Base-by-base conservation (phyloP, 108 stramenopile genomes). In the Aureococcus anophagefferens region DNA sequence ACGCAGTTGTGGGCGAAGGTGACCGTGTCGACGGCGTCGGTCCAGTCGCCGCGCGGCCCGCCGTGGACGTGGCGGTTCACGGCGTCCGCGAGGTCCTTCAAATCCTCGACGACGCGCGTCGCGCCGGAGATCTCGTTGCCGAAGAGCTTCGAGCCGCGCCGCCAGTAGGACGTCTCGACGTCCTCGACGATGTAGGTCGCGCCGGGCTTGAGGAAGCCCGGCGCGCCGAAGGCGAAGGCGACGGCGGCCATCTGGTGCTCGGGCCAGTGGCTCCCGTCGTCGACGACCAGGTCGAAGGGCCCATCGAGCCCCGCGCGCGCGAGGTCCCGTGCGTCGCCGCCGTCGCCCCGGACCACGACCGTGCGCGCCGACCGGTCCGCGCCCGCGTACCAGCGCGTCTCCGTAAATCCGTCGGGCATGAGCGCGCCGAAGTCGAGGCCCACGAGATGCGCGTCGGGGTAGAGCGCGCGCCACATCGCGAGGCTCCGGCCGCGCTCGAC, bases 91-190 rank as follows among this genome's bases (percentile, higher is more conserved):
- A 65, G 31, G 18, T n/a, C 30, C 72, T 72, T 72, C 30, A 72
- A 65, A 4, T 34, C 45, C 33, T 72, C 72, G n/a, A 72, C 66
- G 44, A 67, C 64, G 62, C 44, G 34, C 21, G 25, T 7, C 25
- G 25, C 63, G 34, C n/a, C 51, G 5, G 14, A 5, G 28, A 36
- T 69, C 5, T 3, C 35, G 66, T 76, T 35, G 31, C 71, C 71
- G 35, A 72, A 76, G 31, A 76, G 30, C 21, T 62, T 31, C 18
- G 35, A 40, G 29, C n/a, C 14, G 25, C 63, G 65, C 7, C 37
- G 37, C 76, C 76, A 76, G 64, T 66, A 76, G 28, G 70, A 71
- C 30, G 76, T 76, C 36, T 76, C 76, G 30, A 76, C 35, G 63
- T 76, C 76, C 69, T 76, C 76, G 31, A 76, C 72, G 21, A 72